A percentile compares a stretch with the other conserved stretches of the same genome.
Evolutionary conservation across 768 basidiomycete genomes (phyloP).

Genomic region (Peribolospora kevripleyi): DNA sequence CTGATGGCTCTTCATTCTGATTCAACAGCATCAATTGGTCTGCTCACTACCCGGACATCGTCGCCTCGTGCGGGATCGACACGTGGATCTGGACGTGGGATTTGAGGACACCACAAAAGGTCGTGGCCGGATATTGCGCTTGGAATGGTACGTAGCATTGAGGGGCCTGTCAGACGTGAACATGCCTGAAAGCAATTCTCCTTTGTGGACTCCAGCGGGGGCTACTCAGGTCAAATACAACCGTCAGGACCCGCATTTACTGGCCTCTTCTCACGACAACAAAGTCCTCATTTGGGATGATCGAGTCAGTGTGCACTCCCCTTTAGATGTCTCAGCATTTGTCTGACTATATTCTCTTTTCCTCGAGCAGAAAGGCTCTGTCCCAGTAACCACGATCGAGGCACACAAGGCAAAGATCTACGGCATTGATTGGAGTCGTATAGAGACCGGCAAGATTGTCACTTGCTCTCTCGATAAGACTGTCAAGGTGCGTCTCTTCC

Average conservation of each 20-base stretch:
- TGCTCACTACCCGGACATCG: constrained; percentile 4
- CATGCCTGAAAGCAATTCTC: background rate
- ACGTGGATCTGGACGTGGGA: constrained; percentile 94
- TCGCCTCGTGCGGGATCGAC: constrained; percentile 78
- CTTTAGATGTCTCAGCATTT: background rate
- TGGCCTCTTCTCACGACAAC: constrained; percentile 72
- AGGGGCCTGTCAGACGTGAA: constrained; percentile 11
- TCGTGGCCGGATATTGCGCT: constrained; percentile 37
- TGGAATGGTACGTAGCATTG: constrained; percentile 26
- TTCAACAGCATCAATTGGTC: constrained; percentile 54
- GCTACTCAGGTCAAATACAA: constrained; percentile 98
- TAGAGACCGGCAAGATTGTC: constrained; percentile 47
- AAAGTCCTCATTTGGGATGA: constrained; percentile 86
- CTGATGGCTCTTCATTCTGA: too few relatives aligned
- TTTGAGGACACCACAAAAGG: constrained; percentile 36
- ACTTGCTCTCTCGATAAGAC: constrained; percentile 89
- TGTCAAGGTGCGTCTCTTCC: constrained; percentile 35
- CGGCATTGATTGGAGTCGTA: constrained; percentile 86
- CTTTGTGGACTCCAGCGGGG: constrained; percentile 27
- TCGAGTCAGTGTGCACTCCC: constrained; percentile 31
- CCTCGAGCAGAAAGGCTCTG: constrained; percentile 49
- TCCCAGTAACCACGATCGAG: constrained; percentile 45
- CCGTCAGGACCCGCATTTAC: constrained; percentile 51
- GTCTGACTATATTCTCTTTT: background rate
- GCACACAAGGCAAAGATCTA: constrained; percentile 87